A percentile compares a stretch with the other conserved stretches of the same genome.
These are phyloP conservation scores for Tuber borchii DNA, from an alignment of 495 filamentous ascomycete species.

Conservation along the genomic window DNA sequence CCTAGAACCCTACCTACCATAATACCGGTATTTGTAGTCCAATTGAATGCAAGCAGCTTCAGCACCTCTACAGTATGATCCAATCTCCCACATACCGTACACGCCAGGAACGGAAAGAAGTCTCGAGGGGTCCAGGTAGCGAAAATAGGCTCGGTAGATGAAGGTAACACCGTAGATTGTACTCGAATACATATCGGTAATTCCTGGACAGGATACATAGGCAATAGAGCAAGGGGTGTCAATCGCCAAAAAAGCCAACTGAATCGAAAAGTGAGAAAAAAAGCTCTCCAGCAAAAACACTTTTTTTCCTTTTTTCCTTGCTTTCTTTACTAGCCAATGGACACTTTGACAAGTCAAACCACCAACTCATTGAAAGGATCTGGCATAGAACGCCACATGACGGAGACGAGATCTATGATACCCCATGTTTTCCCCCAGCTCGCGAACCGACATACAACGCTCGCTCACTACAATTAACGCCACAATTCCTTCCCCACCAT, in stretches of 20 bases:
- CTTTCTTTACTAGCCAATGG: not conserved
- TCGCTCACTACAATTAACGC: not conserved
- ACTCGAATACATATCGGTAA: not conserved
- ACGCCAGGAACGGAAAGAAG: not conserved
- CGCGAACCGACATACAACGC: not conserved
- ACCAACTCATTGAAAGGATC: not conserved
- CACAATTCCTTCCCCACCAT: not conserved
- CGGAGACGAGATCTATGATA: not conserved
- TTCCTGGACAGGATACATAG: not conserved
- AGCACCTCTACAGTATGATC: not conserved
- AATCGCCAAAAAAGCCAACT: not conserved
- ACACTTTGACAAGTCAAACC: not conserved
- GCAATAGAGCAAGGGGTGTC: not conserved
- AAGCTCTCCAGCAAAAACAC: not conserved
- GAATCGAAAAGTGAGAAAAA: not conserved
- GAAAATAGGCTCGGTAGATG: not conserved
- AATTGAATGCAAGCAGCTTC: not conserved
- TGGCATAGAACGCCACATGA: not conserved
- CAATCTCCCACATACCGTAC: not conserved
- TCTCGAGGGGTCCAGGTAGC: not conserved
- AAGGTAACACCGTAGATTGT: not conserved
- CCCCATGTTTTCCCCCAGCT: not conserved
- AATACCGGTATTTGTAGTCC: not conserved
- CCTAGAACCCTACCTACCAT: not conserved
- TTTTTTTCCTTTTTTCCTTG: not conserved